Evolutionary conservation across 345 rosid species (phyloP), one percentile per base, ranked within the genome.

Genomic region (Odontarrhena argentea): DNA sequence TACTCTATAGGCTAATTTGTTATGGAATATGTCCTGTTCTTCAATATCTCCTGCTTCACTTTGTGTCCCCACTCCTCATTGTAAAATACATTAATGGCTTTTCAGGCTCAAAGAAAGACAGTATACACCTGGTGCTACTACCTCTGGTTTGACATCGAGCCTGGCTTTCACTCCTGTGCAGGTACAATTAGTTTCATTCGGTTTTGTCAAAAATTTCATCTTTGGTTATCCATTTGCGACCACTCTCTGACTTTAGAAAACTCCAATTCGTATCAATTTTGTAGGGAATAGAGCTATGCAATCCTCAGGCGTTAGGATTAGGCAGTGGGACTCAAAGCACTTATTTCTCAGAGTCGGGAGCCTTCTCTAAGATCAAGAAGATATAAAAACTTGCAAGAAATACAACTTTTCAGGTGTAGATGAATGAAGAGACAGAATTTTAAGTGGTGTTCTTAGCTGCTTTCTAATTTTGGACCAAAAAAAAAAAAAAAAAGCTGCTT

Each of bases 131-230:
- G 86, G 97, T 48, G 96, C 97, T 55, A 86, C 89, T 55, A 86
- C 98, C 48, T 93, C 97, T 38, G 96, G 97, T 34, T 74, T 88
- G 77, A 88, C 99, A 0, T 91, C 96, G 30, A 91, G 99, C 75
- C 77, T 91, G 64, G 96, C 97, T 34, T 94, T 94, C 70, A 94
- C 99, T 8, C 96, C 99, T 18, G 96, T 91, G 50, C 97, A 91
- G 95, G 97, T 94, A 71, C 60, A 47, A 35, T 25, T 43, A 55
- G 40, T 14, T 18, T 38, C 36, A 69, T 47, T 62, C 60, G 67
- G 61, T 13, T 40, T 1, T 51, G 50, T 61, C 3, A 42, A 32
- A 54, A 46, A 32, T 37, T 41, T 71, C 1, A 38, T 68, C 40
- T 63, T 68, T 32, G 4, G 10, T n/a, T 47, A 42, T 37, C 18